Percentiles rank a stretch among this genome's conserved stretches.
These are phyloP conservation scores for Phytophthora citricola DNA, from an alignment of 352 stramenopile genomes.

Conservation along the genomic window DNA sequence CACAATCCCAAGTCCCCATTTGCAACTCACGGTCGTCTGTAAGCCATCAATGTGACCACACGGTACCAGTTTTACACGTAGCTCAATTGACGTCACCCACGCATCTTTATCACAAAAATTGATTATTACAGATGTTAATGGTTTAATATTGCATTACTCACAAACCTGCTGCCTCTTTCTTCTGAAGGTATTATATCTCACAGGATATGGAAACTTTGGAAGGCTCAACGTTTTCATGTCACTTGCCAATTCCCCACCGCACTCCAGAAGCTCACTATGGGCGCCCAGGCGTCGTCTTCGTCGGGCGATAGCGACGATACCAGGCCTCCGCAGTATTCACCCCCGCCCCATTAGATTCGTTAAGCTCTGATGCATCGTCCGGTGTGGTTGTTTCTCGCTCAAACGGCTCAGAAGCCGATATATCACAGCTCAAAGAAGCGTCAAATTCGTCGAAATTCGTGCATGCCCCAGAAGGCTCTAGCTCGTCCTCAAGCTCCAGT, in stretches of 20 bases:
- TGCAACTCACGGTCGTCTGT: neutral
- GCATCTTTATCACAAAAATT: constrained; percentile 4
- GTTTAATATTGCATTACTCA: neutral
- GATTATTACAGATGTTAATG: neutral
- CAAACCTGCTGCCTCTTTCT: neutral
- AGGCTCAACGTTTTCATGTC: constrained; percentile 13
- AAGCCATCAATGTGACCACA: neutral
- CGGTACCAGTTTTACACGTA: neutral
- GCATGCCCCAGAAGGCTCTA: constrained; percentile 1
- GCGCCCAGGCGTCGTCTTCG: constrained; percentile 13
- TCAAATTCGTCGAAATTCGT: neutral
- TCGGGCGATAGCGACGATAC: constrained; percentile 9
- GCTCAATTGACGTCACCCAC: neutral
- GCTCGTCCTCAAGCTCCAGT: constrained; percentile 17
- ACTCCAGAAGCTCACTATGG: constrained; percentile 2
- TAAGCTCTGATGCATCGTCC: constrained; percentile 13
- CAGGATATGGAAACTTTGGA: constrained; percentile 18
- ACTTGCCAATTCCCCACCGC: constrained; percentile 21
- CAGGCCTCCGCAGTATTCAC: neutral
- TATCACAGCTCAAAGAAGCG: constrained; percentile 1
- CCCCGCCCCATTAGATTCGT: constrained; percentile 5
- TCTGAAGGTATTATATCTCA: neutral
- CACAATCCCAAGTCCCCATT: no score
- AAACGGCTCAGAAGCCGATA: neutral
- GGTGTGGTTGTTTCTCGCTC: constrained; percentile 1